phyloP scores from a whole-genome alignment of 345 rosid genomes.

The Sonneratia caseolaris region DNA sequence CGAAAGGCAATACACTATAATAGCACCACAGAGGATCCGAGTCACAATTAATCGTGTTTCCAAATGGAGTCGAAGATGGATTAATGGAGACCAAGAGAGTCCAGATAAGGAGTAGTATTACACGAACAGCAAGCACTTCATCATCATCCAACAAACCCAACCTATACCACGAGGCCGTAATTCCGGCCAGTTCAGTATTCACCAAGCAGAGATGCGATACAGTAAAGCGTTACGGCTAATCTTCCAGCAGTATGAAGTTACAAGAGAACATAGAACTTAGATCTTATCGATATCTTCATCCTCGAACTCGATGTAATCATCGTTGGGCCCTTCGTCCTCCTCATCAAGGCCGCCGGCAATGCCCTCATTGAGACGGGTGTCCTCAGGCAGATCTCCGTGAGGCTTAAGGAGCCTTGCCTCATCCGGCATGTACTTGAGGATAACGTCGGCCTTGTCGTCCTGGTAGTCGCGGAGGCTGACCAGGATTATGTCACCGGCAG shows the following conservation, averaged over 20 bases:
- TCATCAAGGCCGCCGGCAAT: slow-evolving; percentile 31
- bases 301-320: slow-evolving; percentile 39
- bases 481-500: slow-evolving; percentile 37
- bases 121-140: background rate
- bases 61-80: too few species aligned
- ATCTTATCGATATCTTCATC: slow-evolving; percentile 45
- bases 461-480: slow-evolving; percentile 43
- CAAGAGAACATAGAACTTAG: background rate
- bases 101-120: too few species aligned
- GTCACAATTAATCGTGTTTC: too few species aligned
- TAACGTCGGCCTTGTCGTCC: slow-evolving; percentile 48
- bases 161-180: background rate
- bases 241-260: background rate
- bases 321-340: slow-evolving; percentile 30
- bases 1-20: too few species aligned
- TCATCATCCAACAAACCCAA: slow-evolving; percentile 1
- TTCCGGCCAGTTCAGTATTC: background rate
- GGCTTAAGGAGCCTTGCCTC: slow-evolving; percentile 47
- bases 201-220: background rate
- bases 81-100: too few species aligned
- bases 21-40: too few species aligned
- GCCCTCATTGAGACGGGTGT: slow-evolving; percentile 26
- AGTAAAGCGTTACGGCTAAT: background rate
- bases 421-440: slow-evolving; percentile 38
- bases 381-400: slow-evolving; percentile 31